These are phyloP conservation scores for Adansonia gregorii DNA, from an alignment of 441 rosid genomes.

Conservation along the genomic window DNA sequence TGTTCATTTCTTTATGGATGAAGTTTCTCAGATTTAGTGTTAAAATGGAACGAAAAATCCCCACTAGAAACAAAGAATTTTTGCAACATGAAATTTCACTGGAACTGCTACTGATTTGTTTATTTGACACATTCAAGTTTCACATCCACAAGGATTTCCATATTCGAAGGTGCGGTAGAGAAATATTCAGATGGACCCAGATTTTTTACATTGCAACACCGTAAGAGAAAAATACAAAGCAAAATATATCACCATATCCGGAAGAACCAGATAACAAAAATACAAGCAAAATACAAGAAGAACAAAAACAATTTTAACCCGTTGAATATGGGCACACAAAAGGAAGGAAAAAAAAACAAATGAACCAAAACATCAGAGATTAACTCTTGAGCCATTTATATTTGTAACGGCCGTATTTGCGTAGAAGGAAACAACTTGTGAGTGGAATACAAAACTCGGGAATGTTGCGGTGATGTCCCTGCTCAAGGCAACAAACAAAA, in stretches of 20 bases:
- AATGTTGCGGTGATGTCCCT: conserved; percentile 92
- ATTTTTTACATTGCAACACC: conserved; percentile 17
- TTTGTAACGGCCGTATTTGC: not conserved
- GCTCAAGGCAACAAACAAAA: conserved; percentile 28
- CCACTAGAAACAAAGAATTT: not conserved
- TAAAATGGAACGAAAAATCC: not conserved
- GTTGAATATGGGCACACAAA: not conserved
- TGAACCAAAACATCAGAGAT: conserved; percentile 2
- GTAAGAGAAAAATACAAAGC: conserved; percentile 13
- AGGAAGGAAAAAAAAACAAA: not conserved
- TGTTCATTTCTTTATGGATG: not conserved
- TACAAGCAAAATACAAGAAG: not conserved
- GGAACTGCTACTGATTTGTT: not conserved
- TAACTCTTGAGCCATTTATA: conserved; percentile 7
- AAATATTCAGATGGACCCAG: not conserved
- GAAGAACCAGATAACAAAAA: conserved; percentile 5
- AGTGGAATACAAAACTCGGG: conserved; percentile 93
- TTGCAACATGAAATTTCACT: not conserved
- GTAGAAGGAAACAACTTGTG: conserved; percentile 53
- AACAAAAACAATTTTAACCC: not conserved
- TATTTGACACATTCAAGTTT: not conserved
- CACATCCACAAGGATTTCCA: not conserved
- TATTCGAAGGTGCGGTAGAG: not conserved
- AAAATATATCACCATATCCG: not conserved
- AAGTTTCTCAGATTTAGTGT: not conserved